Evolutionary conservation across 768 basidiomycete species (phyloP).

Genomic region (Boletus sp.): DNA sequence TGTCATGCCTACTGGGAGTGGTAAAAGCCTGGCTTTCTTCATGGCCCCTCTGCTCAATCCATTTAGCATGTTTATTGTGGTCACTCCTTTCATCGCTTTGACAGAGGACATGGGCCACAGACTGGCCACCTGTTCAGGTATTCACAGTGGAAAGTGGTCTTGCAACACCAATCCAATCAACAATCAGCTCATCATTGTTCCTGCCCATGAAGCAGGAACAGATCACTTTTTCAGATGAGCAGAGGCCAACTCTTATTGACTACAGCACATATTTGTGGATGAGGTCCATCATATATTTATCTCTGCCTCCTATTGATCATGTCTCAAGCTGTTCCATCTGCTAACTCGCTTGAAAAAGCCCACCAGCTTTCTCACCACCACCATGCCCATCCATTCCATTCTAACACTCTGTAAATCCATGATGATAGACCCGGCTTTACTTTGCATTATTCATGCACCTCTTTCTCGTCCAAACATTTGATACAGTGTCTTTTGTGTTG

Average conservation of each 20-base stretch:
- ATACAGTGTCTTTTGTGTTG: not conserved
- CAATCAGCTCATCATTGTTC: constrained; percentile 2
- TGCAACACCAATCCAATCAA: not conserved
- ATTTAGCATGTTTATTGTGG: too few relatives aligned
- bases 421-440: not conserved
- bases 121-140: not conserved
- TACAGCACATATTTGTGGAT: constrained; percentile 1
- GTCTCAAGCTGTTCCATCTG: constrained; percentile 11
- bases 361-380: constrained; percentile 8
- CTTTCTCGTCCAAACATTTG: not conserved
- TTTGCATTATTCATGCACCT: not conserved
- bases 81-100: constrained; percentile 1
- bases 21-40: constrained; percentile 10
- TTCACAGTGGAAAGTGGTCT: not conserved
- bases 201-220: constrained; percentile 6
- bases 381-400: constrained; percentile 3
- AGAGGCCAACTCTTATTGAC: rapidly evolving
- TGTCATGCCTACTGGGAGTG: constrained; percentile 10
- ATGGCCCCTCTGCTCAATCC: too few relatives aligned
- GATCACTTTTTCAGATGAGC: not conserved
- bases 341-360: constrained; percentile 7
- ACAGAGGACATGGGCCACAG: constrained; percentile 7
- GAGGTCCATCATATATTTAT: constrained; percentile 1
- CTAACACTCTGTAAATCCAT: not conserved
- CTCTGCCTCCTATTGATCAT: not conserved